These are phyloP conservation scores for Inosperma sp. DNA, from an alignment of 768 basidiomycete species.

Conservation along the genomic window DNA sequence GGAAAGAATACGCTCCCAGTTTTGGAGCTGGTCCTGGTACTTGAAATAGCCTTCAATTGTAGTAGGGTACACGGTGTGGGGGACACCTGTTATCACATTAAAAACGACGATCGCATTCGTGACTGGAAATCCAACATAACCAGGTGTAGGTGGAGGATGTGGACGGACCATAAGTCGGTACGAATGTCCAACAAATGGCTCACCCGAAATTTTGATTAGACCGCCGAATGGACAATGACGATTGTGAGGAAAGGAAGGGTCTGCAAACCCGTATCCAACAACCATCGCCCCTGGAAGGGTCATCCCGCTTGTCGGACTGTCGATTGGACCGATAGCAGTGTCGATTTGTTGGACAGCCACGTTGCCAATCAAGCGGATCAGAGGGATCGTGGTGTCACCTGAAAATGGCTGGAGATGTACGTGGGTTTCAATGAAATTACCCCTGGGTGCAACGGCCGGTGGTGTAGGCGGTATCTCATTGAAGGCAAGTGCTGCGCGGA, in stretches of 20 bases:
- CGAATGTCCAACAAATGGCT: neutral
- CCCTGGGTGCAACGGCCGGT: neutral
- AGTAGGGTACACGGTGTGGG: no score
- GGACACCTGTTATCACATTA: no score
- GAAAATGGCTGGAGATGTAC: neutral
- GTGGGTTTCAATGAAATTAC: neutral
- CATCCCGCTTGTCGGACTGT: no score
- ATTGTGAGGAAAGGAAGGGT: neutral
- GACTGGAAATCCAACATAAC: neutral
- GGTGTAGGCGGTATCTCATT: neutral
- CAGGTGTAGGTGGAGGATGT: neutral
- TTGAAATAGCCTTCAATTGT: neutral
- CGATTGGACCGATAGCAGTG: neutral
- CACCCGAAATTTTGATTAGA: neutral
- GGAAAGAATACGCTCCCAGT: neutral
- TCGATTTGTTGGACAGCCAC: neutral
- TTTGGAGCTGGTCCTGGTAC: neutral
- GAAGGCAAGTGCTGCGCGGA: neutral
- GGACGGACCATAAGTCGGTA: neutral
- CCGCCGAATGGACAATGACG: neutral
- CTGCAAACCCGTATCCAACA: neutral
- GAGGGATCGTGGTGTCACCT: neutral
- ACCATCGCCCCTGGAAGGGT: neutral
- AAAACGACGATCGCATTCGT: neutral
- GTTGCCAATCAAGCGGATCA: neutral